Evolutionary conservation across 2,329 filamentous ascomycete species (phyloP).

Genomic region (Hypocreales sp.): DNA sequence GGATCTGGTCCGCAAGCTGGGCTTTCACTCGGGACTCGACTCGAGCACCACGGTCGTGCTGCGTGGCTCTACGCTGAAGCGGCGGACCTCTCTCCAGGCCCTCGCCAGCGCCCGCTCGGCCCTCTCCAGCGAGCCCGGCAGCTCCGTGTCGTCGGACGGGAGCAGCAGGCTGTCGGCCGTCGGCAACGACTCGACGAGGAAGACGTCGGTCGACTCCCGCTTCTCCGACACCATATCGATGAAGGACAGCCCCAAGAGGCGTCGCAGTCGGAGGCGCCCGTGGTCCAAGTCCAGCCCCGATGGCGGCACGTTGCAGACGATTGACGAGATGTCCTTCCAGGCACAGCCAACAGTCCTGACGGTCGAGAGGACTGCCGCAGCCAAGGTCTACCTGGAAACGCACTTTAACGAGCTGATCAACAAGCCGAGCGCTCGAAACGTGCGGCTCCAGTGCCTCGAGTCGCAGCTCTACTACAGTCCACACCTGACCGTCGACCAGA

Average conservation of each 20-base stretch:
- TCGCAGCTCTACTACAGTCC: constrained; percentile 38
- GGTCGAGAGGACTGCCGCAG: constrained; percentile 62
- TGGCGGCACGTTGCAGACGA: constrained; percentile 17
- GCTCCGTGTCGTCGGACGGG: constrained; percentile 11
- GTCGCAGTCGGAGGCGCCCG: constrained; percentile 14
- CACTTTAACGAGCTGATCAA: constrained; percentile 60
- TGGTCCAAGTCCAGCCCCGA: constrained; percentile 22
- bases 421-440: constrained; percentile 18
- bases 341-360: constrained; percentile 31
- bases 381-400: constrained; percentile 77
- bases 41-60: constrained; percentile 15
- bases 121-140: constrained; percentile 8
- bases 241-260: constrained; percentile 9
- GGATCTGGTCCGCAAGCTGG: constrained; percentile 11
- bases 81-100: constrained; percentile 11
- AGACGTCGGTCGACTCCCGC: constrained; percentile 18
- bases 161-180: constrained; percentile 10
- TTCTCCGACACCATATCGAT: constrained; percentile 7
- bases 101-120: constrained; percentile 6
- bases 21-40: constrained; percentile 8
- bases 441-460: constrained; percentile 19
- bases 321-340: constrained; percentile 13
- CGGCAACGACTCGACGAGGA: constrained; percentile 13
- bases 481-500: constrained; percentile 38
- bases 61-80: constrained; percentile 7